These are phyloP conservation scores for Lipomyces chichibuensis DNA, from an alignment of 805 yeast species.

Conservation along the genomic window DNA sequence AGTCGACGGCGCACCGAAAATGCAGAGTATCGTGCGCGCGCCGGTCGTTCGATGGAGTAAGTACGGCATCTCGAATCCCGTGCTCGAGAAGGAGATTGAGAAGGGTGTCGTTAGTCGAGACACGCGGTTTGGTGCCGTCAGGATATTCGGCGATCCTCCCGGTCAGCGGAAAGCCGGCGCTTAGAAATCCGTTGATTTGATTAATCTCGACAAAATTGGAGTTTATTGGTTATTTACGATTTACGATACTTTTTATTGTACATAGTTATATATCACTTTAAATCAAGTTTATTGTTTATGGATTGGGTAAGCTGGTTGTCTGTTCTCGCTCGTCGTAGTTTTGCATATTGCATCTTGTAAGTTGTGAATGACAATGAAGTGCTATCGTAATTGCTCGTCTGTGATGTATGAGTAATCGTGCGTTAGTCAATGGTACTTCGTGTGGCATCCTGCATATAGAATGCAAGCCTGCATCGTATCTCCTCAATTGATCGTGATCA, in stretches of 20 bases:
- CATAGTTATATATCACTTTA: not conserved
- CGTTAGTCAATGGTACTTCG: not conserved
- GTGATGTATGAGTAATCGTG: not conserved
- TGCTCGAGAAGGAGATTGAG: constrained; percentile 37
- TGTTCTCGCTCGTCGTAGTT: constrained; percentile 3
- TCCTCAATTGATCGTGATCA: not conserved
- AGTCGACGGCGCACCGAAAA: constrained; percentile 37
- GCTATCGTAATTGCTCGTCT: not conserved
- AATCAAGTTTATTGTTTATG: not conserved
- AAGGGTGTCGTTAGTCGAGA: constrained; percentile 38
- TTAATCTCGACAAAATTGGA: not conserved
- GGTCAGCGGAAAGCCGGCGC: constrained; percentile 28
- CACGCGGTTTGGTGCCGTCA: constrained; percentile 37
- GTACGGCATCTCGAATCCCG: constrained; percentile 42
- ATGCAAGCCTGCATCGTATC: not conserved
- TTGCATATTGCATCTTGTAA: not conserved
- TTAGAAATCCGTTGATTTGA: constrained; percentile 1
- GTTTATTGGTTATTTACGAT: not conserved
- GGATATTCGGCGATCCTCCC: constrained; percentile 28
- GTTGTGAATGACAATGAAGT: not conserved
- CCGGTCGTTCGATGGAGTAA: constrained; percentile 43
- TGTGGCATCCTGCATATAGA: not conserved
- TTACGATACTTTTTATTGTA: not conserved
- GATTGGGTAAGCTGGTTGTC: not conserved
- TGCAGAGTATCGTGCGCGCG: constrained; percentile 40